Conservation (phyloP, 257 asterid species). For the Echites panduratus region DNA sequence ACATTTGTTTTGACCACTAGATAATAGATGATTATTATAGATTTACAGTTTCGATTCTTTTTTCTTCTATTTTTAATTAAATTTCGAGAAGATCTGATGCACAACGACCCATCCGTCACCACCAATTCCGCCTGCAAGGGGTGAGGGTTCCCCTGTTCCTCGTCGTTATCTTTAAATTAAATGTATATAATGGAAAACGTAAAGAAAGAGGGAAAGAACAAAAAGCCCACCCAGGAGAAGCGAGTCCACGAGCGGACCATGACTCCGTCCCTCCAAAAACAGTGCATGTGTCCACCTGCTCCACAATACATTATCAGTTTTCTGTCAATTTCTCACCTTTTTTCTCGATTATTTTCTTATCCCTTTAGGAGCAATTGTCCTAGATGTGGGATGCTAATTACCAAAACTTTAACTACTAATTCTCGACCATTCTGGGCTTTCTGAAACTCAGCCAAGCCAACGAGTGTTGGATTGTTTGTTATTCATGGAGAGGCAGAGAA, state of each 20-base stretch:
- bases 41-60: no score
- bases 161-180: no score
- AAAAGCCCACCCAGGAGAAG: background rate
- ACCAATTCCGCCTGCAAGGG: no score
- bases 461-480: background rate
- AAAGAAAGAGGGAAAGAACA: no score
- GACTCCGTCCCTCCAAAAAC: background rate
- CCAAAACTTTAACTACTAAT: conserved; percentile 30
- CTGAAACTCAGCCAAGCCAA: background rate
- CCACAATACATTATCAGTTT: background rate
- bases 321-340: background rate
- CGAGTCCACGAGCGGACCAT: background rate
- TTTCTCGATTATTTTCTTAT: background rate
- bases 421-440: conserved; percentile 16
- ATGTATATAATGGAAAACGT: background rate
- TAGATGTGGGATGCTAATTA: conserved; percentile 1
- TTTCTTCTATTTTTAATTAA: no score
- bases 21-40: no score
- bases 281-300: background rate
- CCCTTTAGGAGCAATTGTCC: background rate
- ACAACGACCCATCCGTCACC: no score
- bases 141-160: no score
- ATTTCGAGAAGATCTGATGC: no score
- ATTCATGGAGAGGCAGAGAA: conserved; percentile 61
- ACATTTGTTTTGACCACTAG: no score